These are phyloP conservation scores for Daldinia eschscholtzii DNA, from an alignment of 2,329 filamentous ascomycete genomes.

Conservation along the genomic window DNA sequence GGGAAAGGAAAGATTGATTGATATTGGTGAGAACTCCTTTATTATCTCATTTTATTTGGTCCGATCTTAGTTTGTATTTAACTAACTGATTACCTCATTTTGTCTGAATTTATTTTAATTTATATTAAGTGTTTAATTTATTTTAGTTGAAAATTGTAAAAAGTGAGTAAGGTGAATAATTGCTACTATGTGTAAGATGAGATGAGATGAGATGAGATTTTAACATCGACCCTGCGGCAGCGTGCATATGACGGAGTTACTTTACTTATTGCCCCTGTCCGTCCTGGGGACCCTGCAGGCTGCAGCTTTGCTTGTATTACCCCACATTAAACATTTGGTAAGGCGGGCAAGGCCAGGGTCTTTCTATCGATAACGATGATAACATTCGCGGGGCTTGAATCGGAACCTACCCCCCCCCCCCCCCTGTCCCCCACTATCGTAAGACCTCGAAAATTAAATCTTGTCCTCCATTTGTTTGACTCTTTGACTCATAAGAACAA, in stretches of 20 bases:
- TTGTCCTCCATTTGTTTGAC: conserved; percentile 10
- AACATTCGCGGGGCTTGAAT: conserved; percentile 27
- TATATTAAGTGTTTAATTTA: background rate
- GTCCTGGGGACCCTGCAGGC: background rate
- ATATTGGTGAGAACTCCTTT: conserved; percentile 8
- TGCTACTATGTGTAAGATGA: too few species aligned
- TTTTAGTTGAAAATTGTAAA: background rate
- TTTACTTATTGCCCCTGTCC: background rate
- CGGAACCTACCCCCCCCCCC: conserved; percentile 6
- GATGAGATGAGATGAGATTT: conserved; percentile 9
- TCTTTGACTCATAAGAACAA: conserved; percentile 37
- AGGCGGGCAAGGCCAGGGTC: background rate
- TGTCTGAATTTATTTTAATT: background rate
- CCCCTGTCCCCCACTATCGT: conserved; percentile 26
- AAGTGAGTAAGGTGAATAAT: background rate
- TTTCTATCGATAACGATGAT: conserved; percentile 35
- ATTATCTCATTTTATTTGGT: conserved; percentile 15
- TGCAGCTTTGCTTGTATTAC: background rate
- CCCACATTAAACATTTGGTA: background rate
- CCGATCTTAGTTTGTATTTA: conserved; percentile 10
- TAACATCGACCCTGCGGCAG: background rate
- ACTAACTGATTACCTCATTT: conserved; percentile 8
- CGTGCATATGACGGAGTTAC: conserved; percentile 1
- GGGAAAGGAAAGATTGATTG: background rate
- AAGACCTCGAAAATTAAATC: conserved; percentile 28